phyloP scores from a whole-genome alignment of 306 rosid species.

The Abrus precatorius region DNA sequence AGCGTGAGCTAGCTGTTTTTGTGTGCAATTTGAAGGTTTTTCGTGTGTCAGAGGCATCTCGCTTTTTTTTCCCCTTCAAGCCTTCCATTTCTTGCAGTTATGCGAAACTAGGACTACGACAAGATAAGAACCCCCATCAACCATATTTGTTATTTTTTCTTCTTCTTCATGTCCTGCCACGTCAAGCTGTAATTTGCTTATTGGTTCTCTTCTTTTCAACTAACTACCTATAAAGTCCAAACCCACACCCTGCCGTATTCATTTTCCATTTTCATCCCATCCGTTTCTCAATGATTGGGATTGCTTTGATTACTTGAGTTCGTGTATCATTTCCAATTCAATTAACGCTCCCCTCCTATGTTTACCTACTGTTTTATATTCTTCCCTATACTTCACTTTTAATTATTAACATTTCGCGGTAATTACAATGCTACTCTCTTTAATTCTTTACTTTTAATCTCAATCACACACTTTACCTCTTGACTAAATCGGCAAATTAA shows the following conservation, averaged over 20 bases:
- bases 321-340: slow-evolving; percentile 8
- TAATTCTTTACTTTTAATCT: neutral
- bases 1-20: slow-evolving; percentile 46
- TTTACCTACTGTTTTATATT: no score
- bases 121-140: slow-evolving; percentile 31
- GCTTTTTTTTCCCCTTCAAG: neutral
- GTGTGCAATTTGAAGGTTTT: slow-evolving; percentile 42
- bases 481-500: neutral
- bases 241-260: neutral
- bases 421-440: neutral
- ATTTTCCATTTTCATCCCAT: slow-evolving; percentile 9
- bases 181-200: neutral
- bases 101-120: slow-evolving; percentile 43
- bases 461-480: neutral
- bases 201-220: neutral
- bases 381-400: neutral
- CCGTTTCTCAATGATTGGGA: slow-evolving; percentile 49
- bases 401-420: neutral
- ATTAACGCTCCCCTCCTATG: neutral
- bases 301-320: slow-evolving; percentile 40
- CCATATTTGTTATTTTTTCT: slow-evolving; percentile 32
- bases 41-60: slow-evolving; percentile 37
- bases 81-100: slow-evolving; percentile 38
- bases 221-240: neutral
- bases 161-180: slow-evolving; percentile 21